phyloP scores from a whole-genome alignment of 306 rosid genomes.

The Cicer bijugum region DNA sequence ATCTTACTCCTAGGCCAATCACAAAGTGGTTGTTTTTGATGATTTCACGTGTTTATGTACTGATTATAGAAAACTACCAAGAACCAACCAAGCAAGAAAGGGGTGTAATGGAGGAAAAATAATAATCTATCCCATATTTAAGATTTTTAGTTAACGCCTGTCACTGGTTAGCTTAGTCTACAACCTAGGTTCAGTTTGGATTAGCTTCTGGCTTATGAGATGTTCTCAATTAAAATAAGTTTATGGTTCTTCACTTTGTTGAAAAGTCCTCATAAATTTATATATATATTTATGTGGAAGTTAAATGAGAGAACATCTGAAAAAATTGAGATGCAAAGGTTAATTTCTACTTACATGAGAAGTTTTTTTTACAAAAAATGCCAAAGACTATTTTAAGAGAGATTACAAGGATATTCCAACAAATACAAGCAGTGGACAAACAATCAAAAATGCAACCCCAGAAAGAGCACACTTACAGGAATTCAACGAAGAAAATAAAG shows the following conservation, averaged over 20 bases:
- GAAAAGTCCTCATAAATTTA: background rate
- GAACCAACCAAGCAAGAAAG: background rate
- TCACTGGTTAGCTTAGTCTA: background rate
- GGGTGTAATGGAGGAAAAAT: background rate
- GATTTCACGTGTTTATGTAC: background rate
- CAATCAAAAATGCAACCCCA: no score
- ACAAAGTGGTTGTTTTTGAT: background rate
- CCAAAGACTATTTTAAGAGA: no score
- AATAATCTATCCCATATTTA: background rate
- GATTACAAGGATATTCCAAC: no score
- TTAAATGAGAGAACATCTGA: no score
- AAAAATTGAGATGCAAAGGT: no score
- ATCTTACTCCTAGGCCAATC: background rate
- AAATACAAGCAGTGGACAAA: no score
- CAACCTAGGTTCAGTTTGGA: background rate
- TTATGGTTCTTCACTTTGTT: background rate
- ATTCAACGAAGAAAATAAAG: no score
- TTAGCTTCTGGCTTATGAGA: background rate
- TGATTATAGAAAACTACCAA: background rate
- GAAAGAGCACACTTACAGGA: no score
- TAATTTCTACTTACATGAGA: no score
- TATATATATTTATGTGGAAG: background rate
- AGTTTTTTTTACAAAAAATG: no score
- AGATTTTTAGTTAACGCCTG: background rate
- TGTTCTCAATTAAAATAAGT: background rate